phyloP scores from a whole-genome alignment of 2,329 filamentous ascomycete species.

The Hypoxylon sp. region DNA sequence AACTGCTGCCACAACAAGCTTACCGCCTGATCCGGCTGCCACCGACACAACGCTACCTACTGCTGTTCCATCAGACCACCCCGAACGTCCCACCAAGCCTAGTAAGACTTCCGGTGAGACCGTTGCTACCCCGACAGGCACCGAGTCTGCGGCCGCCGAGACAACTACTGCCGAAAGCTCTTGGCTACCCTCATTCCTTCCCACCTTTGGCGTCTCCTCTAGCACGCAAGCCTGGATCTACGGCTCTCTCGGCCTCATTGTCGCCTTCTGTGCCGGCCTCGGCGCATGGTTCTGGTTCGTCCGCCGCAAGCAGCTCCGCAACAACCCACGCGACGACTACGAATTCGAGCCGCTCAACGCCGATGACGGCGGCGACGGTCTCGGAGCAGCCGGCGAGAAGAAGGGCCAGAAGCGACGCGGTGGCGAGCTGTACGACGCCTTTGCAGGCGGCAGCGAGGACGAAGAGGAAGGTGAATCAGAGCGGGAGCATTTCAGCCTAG shows the following conservation, averaged over 20 bases:
- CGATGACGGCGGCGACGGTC: conserved; percentile 75
- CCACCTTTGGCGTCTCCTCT: conserved; percentile 89
- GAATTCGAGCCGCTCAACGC: conserved; percentile 95
- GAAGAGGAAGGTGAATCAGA: conserved; percentile 72
- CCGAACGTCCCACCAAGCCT: conserved; percentile 72
- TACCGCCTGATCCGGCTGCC: conserved; percentile 61
- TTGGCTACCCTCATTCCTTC: conserved; percentile 88
- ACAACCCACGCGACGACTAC: conserved; percentile 84
- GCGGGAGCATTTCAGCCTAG: conserved; percentile 58
- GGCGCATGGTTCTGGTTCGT: conserved; percentile 87
- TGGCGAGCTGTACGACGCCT: conserved; percentile 96
- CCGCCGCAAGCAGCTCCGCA: conserved; percentile 80
- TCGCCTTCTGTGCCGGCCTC: conserved; percentile 84
- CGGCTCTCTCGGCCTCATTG: conserved; percentile 85
- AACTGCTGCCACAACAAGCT: conserved; percentile 75
- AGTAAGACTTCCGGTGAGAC: conserved; percentile 53
- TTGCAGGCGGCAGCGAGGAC: conserved; percentile 87
- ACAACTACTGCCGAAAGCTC: conserved; percentile 65
- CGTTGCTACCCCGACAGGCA: conserved; percentile 49
- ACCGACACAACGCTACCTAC: conserved; percentile 61
- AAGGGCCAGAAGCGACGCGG: conserved; percentile 71
- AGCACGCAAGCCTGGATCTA: conserved; percentile 95
- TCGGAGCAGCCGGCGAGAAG: conserved; percentile 59
- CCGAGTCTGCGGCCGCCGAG: conserved; percentile 54
- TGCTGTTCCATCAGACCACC: conserved; percentile 72